A percentile compares a stretch with the other conserved stretches of the same genome.
Evolutionary conservation across 164 flowering plant species (phyloP).

Genomic region (Stephania japonica): DNA sequence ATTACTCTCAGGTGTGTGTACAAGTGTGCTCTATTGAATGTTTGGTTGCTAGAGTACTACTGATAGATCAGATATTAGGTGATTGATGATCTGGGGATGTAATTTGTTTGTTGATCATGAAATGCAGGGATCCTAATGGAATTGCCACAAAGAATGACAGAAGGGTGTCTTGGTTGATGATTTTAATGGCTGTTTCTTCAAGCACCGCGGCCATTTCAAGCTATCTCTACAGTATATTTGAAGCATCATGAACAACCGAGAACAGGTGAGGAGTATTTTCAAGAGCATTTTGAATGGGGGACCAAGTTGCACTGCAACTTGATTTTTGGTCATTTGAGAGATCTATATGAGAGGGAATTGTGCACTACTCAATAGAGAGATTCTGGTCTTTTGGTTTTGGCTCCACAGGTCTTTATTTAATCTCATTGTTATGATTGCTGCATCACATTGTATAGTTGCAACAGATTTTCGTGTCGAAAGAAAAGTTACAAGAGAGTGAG

Average conservation of each 20-base stretch:
- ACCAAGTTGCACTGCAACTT: too few relatives aligned
- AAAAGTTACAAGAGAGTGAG: background rate
- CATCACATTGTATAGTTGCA: too few relatives aligned
- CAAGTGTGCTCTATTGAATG: background rate
- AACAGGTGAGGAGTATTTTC: slow-evolving; percentile 21
- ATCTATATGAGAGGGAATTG: background rate
- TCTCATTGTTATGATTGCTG: background rate
- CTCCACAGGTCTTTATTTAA: background rate
- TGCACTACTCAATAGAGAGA: background rate
- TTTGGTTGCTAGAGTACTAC: too few relatives aligned
- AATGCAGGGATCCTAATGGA: slow-evolving; percentile 54
- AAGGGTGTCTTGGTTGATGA: slow-evolving; percentile 57
- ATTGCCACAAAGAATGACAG: slow-evolving; percentile 62
- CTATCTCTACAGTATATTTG: slow-evolving; percentile 44
- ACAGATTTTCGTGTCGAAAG: too few relatives aligned
- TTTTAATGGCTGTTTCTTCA: slow-evolving; percentile 62
- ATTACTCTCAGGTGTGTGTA: slow-evolving; percentile 50
- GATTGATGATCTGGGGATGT: too few relatives aligned
- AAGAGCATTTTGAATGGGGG: slow-evolving; percentile 7
- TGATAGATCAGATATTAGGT: too few relatives aligned
- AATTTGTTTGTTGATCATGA: background rate
- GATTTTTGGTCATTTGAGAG: background rate
- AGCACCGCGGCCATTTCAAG: slow-evolving; percentile 68
- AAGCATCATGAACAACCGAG: slow-evolving; percentile 7
- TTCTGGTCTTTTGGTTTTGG: background rate